Evolutionary conservation across 768 basidiomycete species (phyloP).

Genomic region (Albatrellus ellisii): DNA sequence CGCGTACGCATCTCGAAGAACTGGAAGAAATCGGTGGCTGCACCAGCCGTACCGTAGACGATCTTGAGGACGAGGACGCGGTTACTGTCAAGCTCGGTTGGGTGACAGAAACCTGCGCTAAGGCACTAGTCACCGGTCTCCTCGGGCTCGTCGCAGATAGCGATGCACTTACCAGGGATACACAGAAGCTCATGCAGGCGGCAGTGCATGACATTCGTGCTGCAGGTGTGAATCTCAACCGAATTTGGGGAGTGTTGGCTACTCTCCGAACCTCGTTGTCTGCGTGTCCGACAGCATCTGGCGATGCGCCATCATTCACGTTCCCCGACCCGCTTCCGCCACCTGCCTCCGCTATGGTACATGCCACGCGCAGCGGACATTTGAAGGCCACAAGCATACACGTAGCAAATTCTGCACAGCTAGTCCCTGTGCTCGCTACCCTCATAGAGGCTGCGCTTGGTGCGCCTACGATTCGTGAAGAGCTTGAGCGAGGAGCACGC

Average conservation of each 20-base stretch:
- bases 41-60: constrained; percentile 25
- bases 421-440: constrained; percentile 50
- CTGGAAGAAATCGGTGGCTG: constrained; percentile 26
- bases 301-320: constrained; percentile 14
- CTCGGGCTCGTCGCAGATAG: constrained; percentile 37
- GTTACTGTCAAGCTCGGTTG: constrained; percentile 27
- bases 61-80: constrained; percentile 17
- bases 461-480: constrained; percentile 37
- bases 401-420: constrained; percentile 38
- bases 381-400: constrained; percentile 14
- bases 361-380: constrained; percentile 32
- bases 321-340: constrained; percentile 53
- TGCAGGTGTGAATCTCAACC: constrained; percentile 42
- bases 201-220: constrained; percentile 40
- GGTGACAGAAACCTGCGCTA: constrained; percentile 55
- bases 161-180: constrained; percentile 18
- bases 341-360: constrained; percentile 26
- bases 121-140: constrained; percentile 48
- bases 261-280: constrained; percentile 28
- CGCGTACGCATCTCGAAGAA: constrained; percentile 52
- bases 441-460: constrained; percentile 41
- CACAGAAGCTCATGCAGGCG: constrained; percentile 26
- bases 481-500: constrained; percentile 44
- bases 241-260: constrained; percentile 46
- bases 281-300: constrained; percentile 1